Conservation (phyloP, 495 filamentous ascomycete genomes). For the Schizothecium vesticola region DNA sequence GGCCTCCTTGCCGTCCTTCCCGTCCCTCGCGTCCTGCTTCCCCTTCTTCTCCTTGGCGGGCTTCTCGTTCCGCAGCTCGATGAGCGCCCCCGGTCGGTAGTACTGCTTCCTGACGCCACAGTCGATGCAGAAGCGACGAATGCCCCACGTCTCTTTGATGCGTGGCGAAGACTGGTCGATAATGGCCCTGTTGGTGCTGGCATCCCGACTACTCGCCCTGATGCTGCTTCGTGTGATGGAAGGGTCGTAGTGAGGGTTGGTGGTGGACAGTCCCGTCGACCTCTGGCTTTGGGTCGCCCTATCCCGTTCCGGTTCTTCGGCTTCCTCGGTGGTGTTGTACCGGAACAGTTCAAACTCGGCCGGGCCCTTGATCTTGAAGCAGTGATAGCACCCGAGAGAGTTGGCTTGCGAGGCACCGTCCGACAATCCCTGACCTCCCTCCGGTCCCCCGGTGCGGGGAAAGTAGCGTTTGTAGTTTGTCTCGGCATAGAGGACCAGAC, state of each 20-base stretch:
- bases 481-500: slow-evolving; percentile 20
- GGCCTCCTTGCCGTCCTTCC: slow-evolving; percentile 12
- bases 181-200: neutral
- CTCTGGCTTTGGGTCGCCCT: neutral
- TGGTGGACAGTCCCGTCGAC: slow-evolving; percentile 7
- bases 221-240: slow-evolving; percentile 22
- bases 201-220: neutral
- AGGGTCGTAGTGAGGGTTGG: slow-evolving; percentile 27
- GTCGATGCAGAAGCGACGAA: slow-evolving; percentile 24
- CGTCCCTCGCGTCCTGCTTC: neutral
- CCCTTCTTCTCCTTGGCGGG: neutral
- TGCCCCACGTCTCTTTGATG: slow-evolving; percentile 18
- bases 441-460: slow-evolving; percentile 1
- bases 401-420: slow-evolving; percentile 1
- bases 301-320: neutral
- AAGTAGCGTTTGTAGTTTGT: slow-evolving; percentile 16
- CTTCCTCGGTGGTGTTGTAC: slow-evolving; percentile 9
- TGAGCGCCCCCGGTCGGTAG: slow-evolving; percentile 22
- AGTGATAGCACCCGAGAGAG: slow-evolving; percentile 29
- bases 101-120: slow-evolving; percentile 22
- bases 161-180: slow-evolving; percentile 12
- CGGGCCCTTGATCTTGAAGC: slow-evolving; percentile 16
- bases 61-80: slow-evolving; percentile 15
- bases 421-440: neutral
- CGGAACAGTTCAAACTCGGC: slow-evolving; percentile 24